Percentiles rank a stretch among this genome's conserved stretches.
Evolutionary conservation across 169 alveolate species (phyloP).

Genomic region (Eimeria maxima): DNA sequence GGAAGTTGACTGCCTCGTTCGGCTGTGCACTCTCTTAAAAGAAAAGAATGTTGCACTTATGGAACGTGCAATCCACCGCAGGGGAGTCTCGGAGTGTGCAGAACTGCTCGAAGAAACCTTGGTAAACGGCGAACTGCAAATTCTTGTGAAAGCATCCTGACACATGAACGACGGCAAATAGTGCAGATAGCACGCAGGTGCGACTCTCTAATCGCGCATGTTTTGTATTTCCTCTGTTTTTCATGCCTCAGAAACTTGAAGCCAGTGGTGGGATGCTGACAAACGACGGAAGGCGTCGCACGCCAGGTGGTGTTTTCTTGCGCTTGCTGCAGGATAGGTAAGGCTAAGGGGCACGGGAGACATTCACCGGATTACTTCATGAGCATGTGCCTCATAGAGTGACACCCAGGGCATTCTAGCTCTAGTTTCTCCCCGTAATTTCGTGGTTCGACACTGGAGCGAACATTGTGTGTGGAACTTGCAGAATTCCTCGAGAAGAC

Average conservation of each 20-base stretch:
- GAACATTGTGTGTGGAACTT: neutral
- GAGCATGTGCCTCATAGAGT: neutral
- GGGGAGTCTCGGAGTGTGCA: conserved; percentile 71
- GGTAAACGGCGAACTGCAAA: conserved; percentile 41
- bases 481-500: conserved; percentile 84
- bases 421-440: neutral
- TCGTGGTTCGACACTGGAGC: neutral
- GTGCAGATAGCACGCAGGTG: neutral
- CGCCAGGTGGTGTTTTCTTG: conserved; percentile 81
- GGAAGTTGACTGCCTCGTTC: conserved; percentile 74
- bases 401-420: neutral
- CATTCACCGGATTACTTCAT: neutral
- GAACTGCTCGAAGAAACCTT: conserved; percentile 74
- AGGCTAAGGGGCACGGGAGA: neutral
- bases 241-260: conserved; percentile 13
- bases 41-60: conserved; percentile 68
- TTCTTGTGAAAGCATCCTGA: neutral
- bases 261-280: conserved; percentile 68
- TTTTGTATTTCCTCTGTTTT: neutral
- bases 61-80: conserved; percentile 77
- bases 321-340: conserved; percentile 79
- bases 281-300: conserved; percentile 79
- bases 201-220: neutral
- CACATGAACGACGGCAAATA: neutral
- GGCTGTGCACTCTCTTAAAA: conserved; percentile 24